Conservation (phyloP, 345 rosid species). For the Chamaenerion angustifolium region DNA sequence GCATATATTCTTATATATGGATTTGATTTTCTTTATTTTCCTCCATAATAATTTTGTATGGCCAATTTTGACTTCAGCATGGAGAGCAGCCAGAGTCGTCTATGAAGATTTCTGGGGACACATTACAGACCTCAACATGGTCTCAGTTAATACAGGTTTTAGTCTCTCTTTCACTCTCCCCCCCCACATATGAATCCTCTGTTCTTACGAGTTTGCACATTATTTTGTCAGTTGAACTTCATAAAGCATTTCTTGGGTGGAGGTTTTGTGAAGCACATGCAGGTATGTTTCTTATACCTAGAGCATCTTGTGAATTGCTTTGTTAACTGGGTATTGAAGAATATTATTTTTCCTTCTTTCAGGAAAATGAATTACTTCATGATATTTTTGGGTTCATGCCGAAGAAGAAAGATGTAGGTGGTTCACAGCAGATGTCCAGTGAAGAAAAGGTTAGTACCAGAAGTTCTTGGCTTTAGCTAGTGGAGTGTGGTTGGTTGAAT, state of each 20-base stretch:
- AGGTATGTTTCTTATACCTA: slow-evolving; percentile 28
- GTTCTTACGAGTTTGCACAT: background rate
- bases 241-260: slow-evolving; percentile 79
- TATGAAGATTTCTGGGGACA: slow-evolving; percentile 61
- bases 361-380: slow-evolving; percentile 87
- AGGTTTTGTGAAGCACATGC: slow-evolving; percentile 91
- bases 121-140: slow-evolving; percentile 57
- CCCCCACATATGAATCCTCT: background rate
- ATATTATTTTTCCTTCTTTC: slow-evolving; percentile 5
- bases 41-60: too few relatives aligned
- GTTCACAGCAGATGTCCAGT: slow-evolving; percentile 25
- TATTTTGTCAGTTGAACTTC: slow-evolving; percentile 51
- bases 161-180: background rate
- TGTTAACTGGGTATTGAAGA: background rate
- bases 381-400: slow-evolving; percentile 67
- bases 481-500: too few relatives aligned
- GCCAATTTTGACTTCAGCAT: slow-evolving; percentile 26
- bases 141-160: slow-evolving; percentile 55
- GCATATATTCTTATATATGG: background rate
- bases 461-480: background rate
- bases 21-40: slow-evolving; percentile 1
- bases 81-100: slow-evolving; percentile 51
- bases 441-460: slow-evolving; percentile 45
- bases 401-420: slow-evolving; percentile 29
- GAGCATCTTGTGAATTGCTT: background rate